Percentiles rank a stretch among this genome's conserved stretches.
These are phyloP conservation scores for Limtongia smithiae DNA, from an alignment of 805 yeast species.

Conservation along the genomic window DNA sequence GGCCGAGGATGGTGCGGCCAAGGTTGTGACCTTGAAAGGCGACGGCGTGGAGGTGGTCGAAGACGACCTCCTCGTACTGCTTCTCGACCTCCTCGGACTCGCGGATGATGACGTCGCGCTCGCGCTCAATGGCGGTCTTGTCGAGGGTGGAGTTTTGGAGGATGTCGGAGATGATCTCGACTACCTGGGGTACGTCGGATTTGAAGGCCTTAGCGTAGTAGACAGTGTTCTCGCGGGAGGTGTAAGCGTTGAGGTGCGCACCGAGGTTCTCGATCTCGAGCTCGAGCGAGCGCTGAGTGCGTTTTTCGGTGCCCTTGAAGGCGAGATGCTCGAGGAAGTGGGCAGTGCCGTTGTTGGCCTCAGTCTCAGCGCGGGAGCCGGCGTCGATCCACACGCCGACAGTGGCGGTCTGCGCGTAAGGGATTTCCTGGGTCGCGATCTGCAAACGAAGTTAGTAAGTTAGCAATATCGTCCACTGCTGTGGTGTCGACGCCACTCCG, in stretches of 20 bases:
- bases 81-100: conserved; percentile 98
- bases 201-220: conserved; percentile 87
- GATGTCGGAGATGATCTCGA: conserved; percentile 85
- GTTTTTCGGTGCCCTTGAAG: conserved; percentile 82
- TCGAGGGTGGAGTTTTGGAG: conserved; percentile 82
- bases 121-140: conserved; percentile 83
- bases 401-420: conserved; percentile 88
- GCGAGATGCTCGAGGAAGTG: conserved; percentile 96
- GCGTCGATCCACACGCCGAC: conserved; percentile 99
- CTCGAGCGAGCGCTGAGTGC: conserved; percentile 81
- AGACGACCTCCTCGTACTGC: conserved; percentile 97
- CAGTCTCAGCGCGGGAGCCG: conserved; percentile 92
- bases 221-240: conserved; percentile 95
- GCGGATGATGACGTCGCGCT: conserved; percentile 91
- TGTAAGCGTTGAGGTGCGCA: conserved; percentile 96
- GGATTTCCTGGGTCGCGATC: conserved; percentile 76
- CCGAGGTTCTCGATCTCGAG: conserved; percentile 94
- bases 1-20: conserved; percentile 96
- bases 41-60: conserved; percentile 92
- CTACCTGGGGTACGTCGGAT: conserved; percentile 76
- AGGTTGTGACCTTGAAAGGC: conserved; percentile 87
- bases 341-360: conserved; percentile 87
- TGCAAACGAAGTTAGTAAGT: neutral
- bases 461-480: neutral
- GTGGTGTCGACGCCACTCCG: neutral